These are phyloP conservation scores for Anisodus acutangulus DNA, from an alignment of 257 asterid species.

Conservation along the genomic window DNA sequence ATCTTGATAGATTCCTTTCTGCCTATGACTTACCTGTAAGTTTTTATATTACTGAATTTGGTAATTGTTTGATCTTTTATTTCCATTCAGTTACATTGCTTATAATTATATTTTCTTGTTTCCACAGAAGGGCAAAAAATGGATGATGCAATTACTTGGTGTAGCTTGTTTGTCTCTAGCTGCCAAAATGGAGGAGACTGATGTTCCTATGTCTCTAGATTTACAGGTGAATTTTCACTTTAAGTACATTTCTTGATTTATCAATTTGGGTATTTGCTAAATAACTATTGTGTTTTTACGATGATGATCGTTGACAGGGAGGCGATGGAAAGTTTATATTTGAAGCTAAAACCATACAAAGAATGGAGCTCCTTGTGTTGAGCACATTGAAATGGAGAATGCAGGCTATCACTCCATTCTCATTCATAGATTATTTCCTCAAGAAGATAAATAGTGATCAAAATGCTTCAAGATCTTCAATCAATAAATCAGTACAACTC, in stretches of 20 bases:
- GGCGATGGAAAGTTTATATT: slow-evolving; percentile 39
- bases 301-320: slow-evolving; percentile 31
- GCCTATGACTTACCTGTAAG: slow-evolving; percentile 52
- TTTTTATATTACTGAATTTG: slow-evolving; percentile 18
- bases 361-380: slow-evolving; percentile 56
- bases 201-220: slow-evolving; percentile 45
- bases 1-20: slow-evolving; percentile 55
- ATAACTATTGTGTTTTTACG: not conserved
- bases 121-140: slow-evolving; percentile 38
- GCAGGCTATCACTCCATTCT: slow-evolving; percentile 54
- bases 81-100: slow-evolving; percentile 17
- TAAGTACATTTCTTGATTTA: not conserved
- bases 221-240: slow-evolving; percentile 42
- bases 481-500: slow-evolving; percentile 40
- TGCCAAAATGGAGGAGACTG: slow-evolving; percentile 56
- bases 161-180: slow-evolving; percentile 56
- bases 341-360: slow-evolving; percentile 48
- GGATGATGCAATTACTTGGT: slow-evolving; percentile 52
- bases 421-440: slow-evolving; percentile 47
- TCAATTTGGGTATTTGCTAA: not conserved
- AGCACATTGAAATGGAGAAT: slow-evolving; percentile 51
- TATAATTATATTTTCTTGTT: slow-evolving; percentile 18
- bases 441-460: slow-evolving; percentile 38
- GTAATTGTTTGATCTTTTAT: not conserved
- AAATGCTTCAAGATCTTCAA: slow-evolving; percentile 32